These are phyloP conservation scores for Fibroporia radiculosa DNA, from an alignment of 768 basidiomycete species.

Conservation along the genomic window DNA sequence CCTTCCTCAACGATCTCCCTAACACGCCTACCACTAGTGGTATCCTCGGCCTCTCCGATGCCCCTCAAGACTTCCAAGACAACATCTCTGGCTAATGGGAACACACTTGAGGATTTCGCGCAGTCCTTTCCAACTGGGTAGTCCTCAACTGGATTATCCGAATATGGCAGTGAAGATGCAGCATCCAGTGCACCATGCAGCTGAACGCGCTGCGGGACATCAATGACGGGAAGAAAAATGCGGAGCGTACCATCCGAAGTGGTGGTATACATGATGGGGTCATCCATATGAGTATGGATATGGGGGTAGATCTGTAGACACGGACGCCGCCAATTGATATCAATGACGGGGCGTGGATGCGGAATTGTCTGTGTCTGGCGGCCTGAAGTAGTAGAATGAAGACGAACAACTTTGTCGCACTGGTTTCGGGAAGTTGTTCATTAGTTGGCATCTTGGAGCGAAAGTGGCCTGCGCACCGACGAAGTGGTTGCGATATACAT, in stretches of 20 bases:
- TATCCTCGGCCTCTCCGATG: conserved; percentile 33
- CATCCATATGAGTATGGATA: conserved; percentile 29
- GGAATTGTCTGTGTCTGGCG: conserved; percentile 58
- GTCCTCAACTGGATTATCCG: background rate
- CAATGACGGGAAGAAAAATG: conserved; percentile 82
- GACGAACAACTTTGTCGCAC: conserved; percentile 50
- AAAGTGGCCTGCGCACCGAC: conserved; percentile 33
- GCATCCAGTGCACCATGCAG: conserved; percentile 74
- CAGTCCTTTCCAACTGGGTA: background rate
- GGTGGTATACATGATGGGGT: conserved; percentile 74
- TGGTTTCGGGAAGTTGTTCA: conserved; percentile 22
- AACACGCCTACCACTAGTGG: conserved; percentile 39
- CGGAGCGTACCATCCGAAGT: conserved; percentile 78
- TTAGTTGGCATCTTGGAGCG: background rate
- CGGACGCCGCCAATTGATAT: conserved; percentile 68
- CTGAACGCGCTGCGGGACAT: conserved; percentile 78
- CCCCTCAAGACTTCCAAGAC: conserved; percentile 41
- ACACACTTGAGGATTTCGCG: conserved; percentile 33
- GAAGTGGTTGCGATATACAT: conserved; percentile 65
- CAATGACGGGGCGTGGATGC: conserved; percentile 68
- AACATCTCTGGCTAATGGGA: conserved; percentile 63
- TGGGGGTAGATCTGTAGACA: background rate
- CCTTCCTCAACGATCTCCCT: conserved; percentile 61
- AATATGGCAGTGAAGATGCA: conserved; percentile 48
- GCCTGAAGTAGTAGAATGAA: conserved; percentile 70